A percentile compares a stretch with the other conserved stretches of the same genome.
Conservation (phyloP, 2,329 filamentous ascomycete species). For the Cladosporium sphaerospermum region DNA sequence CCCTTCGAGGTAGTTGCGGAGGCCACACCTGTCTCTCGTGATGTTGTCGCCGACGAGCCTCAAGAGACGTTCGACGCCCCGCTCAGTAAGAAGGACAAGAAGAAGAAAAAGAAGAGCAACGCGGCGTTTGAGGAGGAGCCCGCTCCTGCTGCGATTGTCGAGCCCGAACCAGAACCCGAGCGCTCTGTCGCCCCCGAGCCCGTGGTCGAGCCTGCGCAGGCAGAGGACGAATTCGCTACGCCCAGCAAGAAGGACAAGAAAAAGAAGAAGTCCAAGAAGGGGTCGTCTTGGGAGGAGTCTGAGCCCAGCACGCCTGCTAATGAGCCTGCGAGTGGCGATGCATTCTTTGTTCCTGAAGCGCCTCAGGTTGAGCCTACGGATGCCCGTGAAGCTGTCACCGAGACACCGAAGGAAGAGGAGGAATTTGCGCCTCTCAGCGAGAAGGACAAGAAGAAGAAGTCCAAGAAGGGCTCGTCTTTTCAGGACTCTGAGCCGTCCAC, state of each 20-base stretch:
- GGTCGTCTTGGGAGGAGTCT: conserved; percentile 4
- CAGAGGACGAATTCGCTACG: background rate
- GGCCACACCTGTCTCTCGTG: background rate
- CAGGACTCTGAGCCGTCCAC: conserved; percentile 1
- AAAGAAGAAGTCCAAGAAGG: conserved; percentile 39
- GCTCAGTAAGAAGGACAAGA: conserved; percentile 46
- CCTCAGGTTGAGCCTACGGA: conserved; percentile 1
- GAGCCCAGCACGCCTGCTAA: conserved; percentile 3
- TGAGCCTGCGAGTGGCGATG: conserved; percentile 13
- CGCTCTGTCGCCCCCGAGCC: background rate
- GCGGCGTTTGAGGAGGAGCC: background rate
- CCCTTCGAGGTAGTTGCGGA: background rate
- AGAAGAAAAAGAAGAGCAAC: conserved; percentile 41
- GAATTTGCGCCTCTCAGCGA: conserved; percentile 35
- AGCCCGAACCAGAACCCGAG: background rate
- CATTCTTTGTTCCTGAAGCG: conserved; percentile 10
- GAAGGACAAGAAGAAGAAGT: conserved; percentile 42
- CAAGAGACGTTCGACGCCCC: conserved; percentile 26
- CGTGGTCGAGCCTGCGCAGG: conserved; percentile 25
- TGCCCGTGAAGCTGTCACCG: background rate
- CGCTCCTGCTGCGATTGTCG: background rate
- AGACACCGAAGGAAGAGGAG: background rate
- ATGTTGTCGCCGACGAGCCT: background rate
- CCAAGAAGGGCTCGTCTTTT: conserved; percentile 35
- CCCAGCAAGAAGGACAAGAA: conserved; percentile 5